Evolutionary conservation across 352 stramenopile species (phyloP).

Genomic region (Globisporangium lucens): DNA sequence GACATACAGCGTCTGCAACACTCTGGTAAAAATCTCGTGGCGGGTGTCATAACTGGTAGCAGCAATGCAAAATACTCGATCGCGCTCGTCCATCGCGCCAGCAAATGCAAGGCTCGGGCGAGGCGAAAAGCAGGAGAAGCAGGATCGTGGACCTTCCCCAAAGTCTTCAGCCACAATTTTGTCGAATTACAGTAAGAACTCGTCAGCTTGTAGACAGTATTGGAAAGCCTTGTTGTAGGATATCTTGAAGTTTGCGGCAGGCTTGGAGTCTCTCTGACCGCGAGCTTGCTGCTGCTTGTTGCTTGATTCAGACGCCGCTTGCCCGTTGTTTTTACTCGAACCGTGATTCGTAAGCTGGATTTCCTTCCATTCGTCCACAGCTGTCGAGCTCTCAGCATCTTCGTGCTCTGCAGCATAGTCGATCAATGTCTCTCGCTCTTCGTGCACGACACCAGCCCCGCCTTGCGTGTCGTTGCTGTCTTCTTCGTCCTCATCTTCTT

Average conservation of each 20-base stretch:
- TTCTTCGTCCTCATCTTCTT: conserved; percentile 28
- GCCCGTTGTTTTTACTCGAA: background rate
- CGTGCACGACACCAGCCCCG: background rate
- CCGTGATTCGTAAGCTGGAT: conserved; percentile 31
- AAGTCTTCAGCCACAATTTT: conserved; percentile 60
- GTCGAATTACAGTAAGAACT: conserved; percentile 40
- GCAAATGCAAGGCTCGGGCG: conserved; percentile 51
- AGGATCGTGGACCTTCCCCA: conserved; percentile 27
- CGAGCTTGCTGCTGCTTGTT: background rate
- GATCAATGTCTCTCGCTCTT: conserved; percentile 14
- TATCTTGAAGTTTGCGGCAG: conserved; percentile 23
- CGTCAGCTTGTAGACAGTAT: conserved; percentile 40
- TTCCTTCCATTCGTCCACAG: conserved; percentile 55
- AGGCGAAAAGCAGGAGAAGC: conserved; percentile 54
- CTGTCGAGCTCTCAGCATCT: conserved; percentile 3
- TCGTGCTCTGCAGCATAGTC: conserved; percentile 10
- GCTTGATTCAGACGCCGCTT: background rate
- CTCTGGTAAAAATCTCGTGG: conserved; percentile 42
- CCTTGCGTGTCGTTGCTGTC: conserved; percentile 22
- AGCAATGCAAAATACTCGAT: conserved; percentile 76
- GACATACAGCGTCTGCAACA: conserved; percentile 69
- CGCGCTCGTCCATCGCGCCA: conserved; percentile 52
- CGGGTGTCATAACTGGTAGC: conserved; percentile 44
- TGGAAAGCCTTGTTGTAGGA: conserved; percentile 40
- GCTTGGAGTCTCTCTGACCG: background rate